Base-by-base conservation (phyloP, 805 yeast genomes). In the Saturnispora saitoi region DNA sequence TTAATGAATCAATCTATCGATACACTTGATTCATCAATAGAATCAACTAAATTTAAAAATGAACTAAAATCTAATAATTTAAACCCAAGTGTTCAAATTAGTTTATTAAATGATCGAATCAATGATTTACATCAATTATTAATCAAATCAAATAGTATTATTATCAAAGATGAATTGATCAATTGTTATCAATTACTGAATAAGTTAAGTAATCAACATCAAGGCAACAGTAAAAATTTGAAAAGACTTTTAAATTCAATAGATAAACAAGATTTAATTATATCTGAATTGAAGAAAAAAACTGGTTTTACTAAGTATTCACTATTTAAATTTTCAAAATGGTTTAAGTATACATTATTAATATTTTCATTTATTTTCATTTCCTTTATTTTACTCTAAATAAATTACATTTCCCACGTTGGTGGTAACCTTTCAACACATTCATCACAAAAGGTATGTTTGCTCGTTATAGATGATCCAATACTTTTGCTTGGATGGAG, bases 391-490 rank as follows among this genome's bases (percentile, higher is more conserved):
- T 24, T 37, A 22, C 29, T 22, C 26, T 37, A 37, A 14, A 10
- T n/a, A n/a, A n/a, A 14, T 37, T 22, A 61, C 26, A 59, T 55
- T 43, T 62, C 66, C 66, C 67, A 62, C 1, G 64, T 56, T 32
- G 59, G 57, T 11, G 60, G 56, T 26, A 53, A 32, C 38, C 58
- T 56, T 30, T 63, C 66, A 11, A 58, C 34, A 42, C 68, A 64
- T 32, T 58, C 63, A 38, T 58, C 58, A 15, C 62, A 52, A 19
- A 58, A 48, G 2, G 57, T 52, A 30, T 51, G 51, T 12, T 34
- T 34, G 38, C 38, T 34, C 14, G 22, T 34, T 20, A 34, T 17
- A 7, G 38, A 34, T 17, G 38, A 11, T 51, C 47, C 5, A 49
- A 32, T 37, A 26, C 49, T 8, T 50, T 52, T 4, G 52, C 51